Evolutionary conservation across 2,329 filamentous ascomycete genomes (phyloP), one percentile per base, ranked within the genome.

Genomic region (Verticillium alfalfae): DNA sequence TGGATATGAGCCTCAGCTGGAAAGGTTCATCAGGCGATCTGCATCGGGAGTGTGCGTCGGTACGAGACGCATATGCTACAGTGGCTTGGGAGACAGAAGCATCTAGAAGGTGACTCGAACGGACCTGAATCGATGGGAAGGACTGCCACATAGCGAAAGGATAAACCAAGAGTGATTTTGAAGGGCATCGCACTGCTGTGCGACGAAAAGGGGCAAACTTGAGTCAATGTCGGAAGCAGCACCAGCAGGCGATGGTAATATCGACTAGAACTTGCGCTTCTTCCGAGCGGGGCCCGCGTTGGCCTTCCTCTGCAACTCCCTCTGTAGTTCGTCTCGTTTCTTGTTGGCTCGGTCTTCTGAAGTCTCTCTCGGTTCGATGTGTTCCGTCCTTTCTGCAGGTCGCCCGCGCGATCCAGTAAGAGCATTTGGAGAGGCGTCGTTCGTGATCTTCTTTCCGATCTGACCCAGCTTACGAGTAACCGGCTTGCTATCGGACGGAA

Each of bases 241-340:
- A 26, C 8, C 18, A 31, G 45, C 45, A 18, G 9, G 10, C 16
- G 45, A 52, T 4, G 45, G 45, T 18, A 52, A 52, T 26, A 10
- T 18, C 45, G 54, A 22, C 63, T 69, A 86, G 64, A 86, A 86
- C 58, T 77, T 81, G 54, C 84, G 75, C 72, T 84, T 86, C 75
- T 86, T 86, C 70, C 80, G 83, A 7, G 74, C 76, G 5, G 84
- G 84, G 1, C 79, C 79, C 18, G 77, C 78, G 0, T 79, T 76
- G 3, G 77, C 77, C 67, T 81, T 82, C 62, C 70, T 78, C 65
- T 84, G 78, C 15, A 84, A 70, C 39, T 85, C 80, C 61, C 73
- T 76, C 61, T 81, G 79, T 34, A 84, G 70, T 65, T 85, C 81
- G n/a, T 78, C 75, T 58, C 83, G 76, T 63, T 79, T 81, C 39